These are phyloP conservation scores for Cutaneotrichosporon spelunceum DNA, from an alignment of 1,284 basidiomycete species.

Conservation along the genomic window DNA sequence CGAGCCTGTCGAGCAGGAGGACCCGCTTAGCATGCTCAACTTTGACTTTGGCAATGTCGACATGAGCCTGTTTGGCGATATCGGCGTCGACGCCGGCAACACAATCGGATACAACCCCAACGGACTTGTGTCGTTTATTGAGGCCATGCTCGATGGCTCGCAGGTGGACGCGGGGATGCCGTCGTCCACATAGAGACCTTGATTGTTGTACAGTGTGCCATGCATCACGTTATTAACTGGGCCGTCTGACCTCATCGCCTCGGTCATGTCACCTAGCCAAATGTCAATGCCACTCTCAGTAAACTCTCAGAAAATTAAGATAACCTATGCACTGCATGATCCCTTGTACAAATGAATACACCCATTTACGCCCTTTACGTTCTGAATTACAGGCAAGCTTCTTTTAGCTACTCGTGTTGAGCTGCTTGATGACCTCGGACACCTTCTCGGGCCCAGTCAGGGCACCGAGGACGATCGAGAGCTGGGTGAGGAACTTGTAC, in stretches of 20 bases:
- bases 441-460: slow-evolving; percentile 17
- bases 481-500: slow-evolving; percentile 17
- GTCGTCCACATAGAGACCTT: background rate
- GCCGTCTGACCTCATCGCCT: no score
- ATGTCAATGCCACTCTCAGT: no score
- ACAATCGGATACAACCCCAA: slow-evolving; percentile 9
- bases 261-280: no score
- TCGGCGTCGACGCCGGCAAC: background rate
- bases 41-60: slow-evolving; percentile 13
- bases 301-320: no score
- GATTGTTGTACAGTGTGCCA: background rate
- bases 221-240: background rate
- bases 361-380: background rate
- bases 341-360: slow-evolving; percentile 1
- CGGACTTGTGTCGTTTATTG: slow-evolving; percentile 14
- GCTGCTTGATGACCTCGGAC: slow-evolving; percentile 2
- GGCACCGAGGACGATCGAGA: slow-evolving; percentile 21
- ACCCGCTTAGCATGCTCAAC: slow-evolving; percentile 11
- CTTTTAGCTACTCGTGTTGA: no score
- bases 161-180: background rate
- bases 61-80: slow-evolving; percentile 8
- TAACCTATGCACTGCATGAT: background rate
- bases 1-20: background rate
- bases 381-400: background rate
- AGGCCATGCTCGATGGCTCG: slow-evolving; percentile 9